Base-by-base conservation (phyloP, 352 stramenopile genomes). In the Phytophthora fragariaefolia region DNA sequence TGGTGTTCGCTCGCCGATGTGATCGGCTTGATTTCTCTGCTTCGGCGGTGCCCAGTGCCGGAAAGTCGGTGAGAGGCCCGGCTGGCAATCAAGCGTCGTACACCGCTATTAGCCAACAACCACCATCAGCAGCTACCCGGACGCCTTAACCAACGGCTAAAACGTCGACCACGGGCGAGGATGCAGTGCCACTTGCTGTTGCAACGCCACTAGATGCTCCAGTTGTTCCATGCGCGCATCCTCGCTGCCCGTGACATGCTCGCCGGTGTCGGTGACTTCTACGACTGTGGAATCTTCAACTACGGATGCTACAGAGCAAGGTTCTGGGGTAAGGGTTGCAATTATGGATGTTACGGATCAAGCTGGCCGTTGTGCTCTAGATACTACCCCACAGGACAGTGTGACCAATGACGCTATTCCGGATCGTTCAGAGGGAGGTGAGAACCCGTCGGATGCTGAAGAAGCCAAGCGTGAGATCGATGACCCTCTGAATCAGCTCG, bases 401-500 rank as follows among this genome's bases (percentile, higher is more conserved):
- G 32, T 13, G 32, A 40, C 10, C 32, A 9, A 40, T 13, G 32
- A 40, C 10, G 32, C 32, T 40, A 40, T n/a, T 40, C 32, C n/a
- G n/a, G n/a, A n/a, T n/a, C n/a, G n/a, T n/a, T n/a, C n/a, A n/a
- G n/a, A n/a, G n/a, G n/a, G n/a, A n/a, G n/a, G n/a, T n/a, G n/a
- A n/a, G n/a, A n/a, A n/a, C n/a, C n/a, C n/a, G n/a, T n/a, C n/a
- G n/a, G 49, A 55, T 42, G 50, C 3, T 13, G 49, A 60, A 28
- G 58, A 60, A 27, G 8, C 49, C 1, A 60, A 60, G 45, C 59
- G 58, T 30, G 58, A 60, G 17, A 60, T 2, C 13, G 58, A 59
- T 18, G 38, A 23, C 2, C 36, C n/a, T n/a, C n/a, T n/a, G n/a
- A n/a, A n/a, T n/a, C n/a, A n/a, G n/a, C n/a, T n/a, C n/a, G n/a